These are phyloP conservation scores for Diaporthe amygdali DNA, from an alignment of 2,329 filamentous ascomycete genomes.

Conservation along the genomic window DNA sequence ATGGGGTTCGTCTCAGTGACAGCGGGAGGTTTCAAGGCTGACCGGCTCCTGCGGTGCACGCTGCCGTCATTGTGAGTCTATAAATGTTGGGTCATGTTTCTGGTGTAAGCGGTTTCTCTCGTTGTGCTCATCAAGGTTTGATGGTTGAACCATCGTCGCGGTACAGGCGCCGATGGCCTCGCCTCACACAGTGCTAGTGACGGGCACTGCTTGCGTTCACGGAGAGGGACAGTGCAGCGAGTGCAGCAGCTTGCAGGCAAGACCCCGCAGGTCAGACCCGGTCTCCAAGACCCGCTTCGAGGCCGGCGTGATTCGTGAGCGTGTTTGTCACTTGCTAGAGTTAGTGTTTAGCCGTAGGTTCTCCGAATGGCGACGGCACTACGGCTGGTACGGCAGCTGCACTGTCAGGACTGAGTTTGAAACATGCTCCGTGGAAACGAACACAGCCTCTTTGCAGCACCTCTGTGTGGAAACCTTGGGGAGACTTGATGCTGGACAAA, in stretches of 20 bases:
- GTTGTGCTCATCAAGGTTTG: neutral
- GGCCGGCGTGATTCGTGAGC: constrained; percentile 16
- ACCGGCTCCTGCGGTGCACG: neutral
- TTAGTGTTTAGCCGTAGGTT: neutral
- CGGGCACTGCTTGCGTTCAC: neutral
- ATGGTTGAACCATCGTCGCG: constrained; percentile 11
- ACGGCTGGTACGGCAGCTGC: neutral
- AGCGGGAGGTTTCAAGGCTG: neutral
- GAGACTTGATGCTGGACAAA: neutral
- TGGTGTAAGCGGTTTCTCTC: neutral
- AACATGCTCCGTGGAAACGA: constrained; percentile 12
- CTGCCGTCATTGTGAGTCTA: neutral
- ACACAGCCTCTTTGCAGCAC: constrained; percentile 8
- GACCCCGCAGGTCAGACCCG: constrained; percentile 11
- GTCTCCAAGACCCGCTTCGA: constrained; percentile 3
- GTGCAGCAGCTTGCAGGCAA: constrained; percentile 11
- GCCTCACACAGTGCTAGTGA: constrained; percentile 13
- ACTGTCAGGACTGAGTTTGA: constrained; percentile 9
- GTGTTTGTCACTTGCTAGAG: constrained; percentile 7
- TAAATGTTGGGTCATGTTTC: neutral
- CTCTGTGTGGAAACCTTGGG: constrained; percentile 6
- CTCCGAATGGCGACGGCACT: neutral
- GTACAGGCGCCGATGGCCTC: neutral
- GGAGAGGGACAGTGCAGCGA: constrained; percentile 3
- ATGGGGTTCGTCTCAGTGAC: constrained; percentile 1